Percentiles rank a stretch among this genome's conserved stretches.
These are phyloP conservation scores for Populus hybrid DNA, from an alignment of 441 rosid species.

Conservation along the genomic window DNA sequence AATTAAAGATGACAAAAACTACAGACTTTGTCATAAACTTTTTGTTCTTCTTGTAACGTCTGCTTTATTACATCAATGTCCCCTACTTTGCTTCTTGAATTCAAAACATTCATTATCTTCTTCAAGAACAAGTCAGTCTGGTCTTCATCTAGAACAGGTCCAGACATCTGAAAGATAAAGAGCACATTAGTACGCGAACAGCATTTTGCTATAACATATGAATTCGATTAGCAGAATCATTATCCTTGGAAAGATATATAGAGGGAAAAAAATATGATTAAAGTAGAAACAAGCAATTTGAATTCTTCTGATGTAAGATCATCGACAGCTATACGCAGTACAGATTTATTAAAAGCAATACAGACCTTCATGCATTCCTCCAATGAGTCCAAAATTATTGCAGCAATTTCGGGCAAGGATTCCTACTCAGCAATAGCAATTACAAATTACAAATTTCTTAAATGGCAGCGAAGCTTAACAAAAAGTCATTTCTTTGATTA, in stretches of 20 bases:
- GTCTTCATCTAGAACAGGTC: conserved; percentile 4
- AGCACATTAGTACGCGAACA: neutral
- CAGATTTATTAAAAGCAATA: neutral
- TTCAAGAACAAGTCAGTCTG: conserved; percentile 4
- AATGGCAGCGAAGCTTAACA: neutral
- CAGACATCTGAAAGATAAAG: conserved; percentile 9
- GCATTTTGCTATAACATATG: neutral
- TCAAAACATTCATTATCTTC: neutral
- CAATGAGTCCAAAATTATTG: conserved; percentile 5
- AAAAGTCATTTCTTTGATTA: neutral
- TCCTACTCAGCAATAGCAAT: conserved; percentile 1
- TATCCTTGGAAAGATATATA: neutral
- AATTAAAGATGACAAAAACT: neutral
- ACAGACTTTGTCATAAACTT: neutral
- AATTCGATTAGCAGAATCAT: neutral
- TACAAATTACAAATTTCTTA: neutral
- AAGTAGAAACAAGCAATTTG: too few relatives aligned
- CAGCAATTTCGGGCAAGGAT: neutral
- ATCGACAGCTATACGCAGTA: too few relatives aligned
- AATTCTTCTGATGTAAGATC: neutral
- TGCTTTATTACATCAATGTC: neutral
- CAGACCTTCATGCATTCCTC: conserved; percentile 12
- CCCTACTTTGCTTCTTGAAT: neutral
- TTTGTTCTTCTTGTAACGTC: neutral
- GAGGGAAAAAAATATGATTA: too few relatives aligned